Percentiles rank a stretch among this genome's conserved stretches.
phyloP scores from a whole-genome alignment of 495 filamentous ascomycete genomes.

The Penicillium bialowiezense region DNA sequence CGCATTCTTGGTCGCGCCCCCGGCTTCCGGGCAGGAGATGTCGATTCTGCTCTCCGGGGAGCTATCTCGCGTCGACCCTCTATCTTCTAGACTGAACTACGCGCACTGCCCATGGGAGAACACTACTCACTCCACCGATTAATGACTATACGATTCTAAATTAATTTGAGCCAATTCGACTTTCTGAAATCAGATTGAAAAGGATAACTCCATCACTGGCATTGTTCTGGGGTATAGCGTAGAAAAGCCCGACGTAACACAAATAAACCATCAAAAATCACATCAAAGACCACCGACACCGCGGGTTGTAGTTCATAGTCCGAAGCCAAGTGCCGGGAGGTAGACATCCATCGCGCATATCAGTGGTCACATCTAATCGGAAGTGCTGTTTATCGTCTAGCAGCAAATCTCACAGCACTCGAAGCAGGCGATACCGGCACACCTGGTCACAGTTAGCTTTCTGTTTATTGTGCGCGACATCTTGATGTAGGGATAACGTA shows the following conservation, averaged over 20 bases:
- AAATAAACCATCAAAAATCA: background rate
- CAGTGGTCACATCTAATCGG: background rate
- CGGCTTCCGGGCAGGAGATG: slow-evolving; percentile 24
- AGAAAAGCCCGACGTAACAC: background rate
- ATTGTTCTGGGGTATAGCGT: slow-evolving; percentile 12
- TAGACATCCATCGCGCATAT: background rate
- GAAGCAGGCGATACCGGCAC: slow-evolving; percentile 44
- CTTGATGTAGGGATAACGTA: slow-evolving; percentile 22
- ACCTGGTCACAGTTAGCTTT: slow-evolving; percentile 23
- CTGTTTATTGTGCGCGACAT: background rate
- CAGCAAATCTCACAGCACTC: slow-evolving; percentile 48
- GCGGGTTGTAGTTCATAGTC: background rate
- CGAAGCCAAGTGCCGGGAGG: background rate
- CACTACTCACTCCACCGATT: too few relatives aligned
- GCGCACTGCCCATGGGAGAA: too few relatives aligned
- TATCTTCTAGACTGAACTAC: background rate
- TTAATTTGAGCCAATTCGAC: too few relatives aligned
- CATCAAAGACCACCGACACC: background rate
- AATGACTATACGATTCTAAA: too few relatives aligned
- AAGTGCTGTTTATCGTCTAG: slow-evolving; percentile 19
- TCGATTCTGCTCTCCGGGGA: slow-evolving; percentile 22
- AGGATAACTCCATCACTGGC: slow-evolving; percentile 5
- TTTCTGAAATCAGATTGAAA: background rate
- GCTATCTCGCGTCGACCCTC: slow-evolving; percentile 17
- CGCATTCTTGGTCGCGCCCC: slow-evolving; percentile 28